A percentile compares a stretch with the other conserved stretches of the same genome.
phyloP scores from a whole-genome alignment of 2,329 filamentous ascomycete genomes.

The Penicillium brasilianum region DNA sequence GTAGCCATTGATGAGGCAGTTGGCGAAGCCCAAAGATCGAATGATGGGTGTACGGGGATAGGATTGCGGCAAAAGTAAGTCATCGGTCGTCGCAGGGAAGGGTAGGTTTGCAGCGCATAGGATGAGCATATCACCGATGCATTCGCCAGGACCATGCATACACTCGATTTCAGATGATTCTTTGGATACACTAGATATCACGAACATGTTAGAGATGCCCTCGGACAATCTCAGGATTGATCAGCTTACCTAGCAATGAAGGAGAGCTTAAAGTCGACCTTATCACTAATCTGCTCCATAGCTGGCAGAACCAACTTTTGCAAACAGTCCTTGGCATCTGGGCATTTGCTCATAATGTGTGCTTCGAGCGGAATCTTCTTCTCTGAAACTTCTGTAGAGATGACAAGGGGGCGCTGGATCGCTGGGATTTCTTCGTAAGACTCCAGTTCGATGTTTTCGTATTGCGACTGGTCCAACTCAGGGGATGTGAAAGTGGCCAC shows the following conservation, averaged over 20 bases:
- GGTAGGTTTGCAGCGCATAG: conserved; percentile 80
- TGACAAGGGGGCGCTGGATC: not conserved
- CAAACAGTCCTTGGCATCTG: conserved; percentile 85
- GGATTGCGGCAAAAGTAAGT: conserved; percentile 23
- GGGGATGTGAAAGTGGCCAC: not conserved
- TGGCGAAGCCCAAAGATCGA: conserved; percentile 87
- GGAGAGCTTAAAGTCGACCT: conserved; percentile 88
- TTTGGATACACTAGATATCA: conserved; percentile 59
- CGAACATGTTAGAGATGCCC: conserved; percentile 13
- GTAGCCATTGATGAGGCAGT: conserved; percentile 83
- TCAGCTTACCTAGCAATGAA: conserved; percentile 77
- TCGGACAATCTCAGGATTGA: too few species aligned
- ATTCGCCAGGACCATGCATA: conserved; percentile 88
- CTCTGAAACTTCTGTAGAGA: conserved; percentile 1
- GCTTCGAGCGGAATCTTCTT: conserved; percentile 77
- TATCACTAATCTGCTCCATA: conserved; percentile 80
- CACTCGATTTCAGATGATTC: conserved; percentile 83
- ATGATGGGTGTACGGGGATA: conserved; percentile 77
- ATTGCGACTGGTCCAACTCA: not conserved
- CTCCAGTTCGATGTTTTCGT: not conserved
- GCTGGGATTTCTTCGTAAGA: not conserved
- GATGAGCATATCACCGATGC: conserved; percentile 91
- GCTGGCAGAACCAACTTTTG: conserved; percentile 79
- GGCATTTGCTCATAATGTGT: conserved; percentile 97
- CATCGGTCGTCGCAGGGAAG: conserved; percentile 38